These are phyloP conservation scores for Trifolium subterraneum DNA, from an alignment of 306 rosid species.

Conservation along the genomic window DNA sequence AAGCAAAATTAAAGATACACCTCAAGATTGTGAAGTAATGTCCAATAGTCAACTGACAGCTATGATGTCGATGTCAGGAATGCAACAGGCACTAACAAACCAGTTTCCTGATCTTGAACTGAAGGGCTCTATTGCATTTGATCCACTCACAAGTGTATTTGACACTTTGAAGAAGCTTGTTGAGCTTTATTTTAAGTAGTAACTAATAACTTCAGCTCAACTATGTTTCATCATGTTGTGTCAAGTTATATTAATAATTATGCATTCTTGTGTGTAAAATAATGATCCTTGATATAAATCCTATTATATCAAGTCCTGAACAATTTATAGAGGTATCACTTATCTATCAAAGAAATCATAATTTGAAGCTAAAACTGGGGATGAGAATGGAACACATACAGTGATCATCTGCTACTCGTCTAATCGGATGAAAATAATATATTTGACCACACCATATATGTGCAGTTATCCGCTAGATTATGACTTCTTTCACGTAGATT, in stretches of 20 bases:
- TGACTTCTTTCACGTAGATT: too few species aligned
- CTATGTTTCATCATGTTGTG: slow-evolving; percentile 20
- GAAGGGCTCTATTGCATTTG: slow-evolving; percentile 55
- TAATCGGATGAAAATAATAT: too few species aligned
- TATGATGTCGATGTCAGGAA: slow-evolving; percentile 92
- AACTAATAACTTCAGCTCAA: slow-evolving; percentile 18
- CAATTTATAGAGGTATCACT: too few species aligned
- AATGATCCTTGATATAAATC: too few species aligned
- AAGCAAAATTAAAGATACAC: slow-evolving; percentile 83
- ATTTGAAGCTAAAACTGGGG: too few species aligned
- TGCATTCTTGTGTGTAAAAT: too few species aligned
- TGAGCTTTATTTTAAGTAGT: slow-evolving; percentile 84
- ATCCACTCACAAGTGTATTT: slow-evolving; percentile 87
- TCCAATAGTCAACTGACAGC: slow-evolving; percentile 75
- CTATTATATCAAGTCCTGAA: too few species aligned
- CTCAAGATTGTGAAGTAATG: slow-evolving; percentile 89
- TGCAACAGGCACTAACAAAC: slow-evolving; percentile 85
- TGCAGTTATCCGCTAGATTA: too few species aligned
- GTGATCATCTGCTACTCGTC: too few species aligned
- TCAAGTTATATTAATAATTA: slow-evolving; percentile 3
- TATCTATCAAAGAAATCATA: too few species aligned
- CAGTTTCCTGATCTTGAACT: slow-evolving; percentile 81
- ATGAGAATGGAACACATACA: too few species aligned
- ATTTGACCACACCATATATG: too few species aligned
- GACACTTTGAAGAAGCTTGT: slow-evolving; percentile 90